Conservation (phyloP, 2,329 filamentous ascomycete species). For the Claviceps quebecensis region DNA sequence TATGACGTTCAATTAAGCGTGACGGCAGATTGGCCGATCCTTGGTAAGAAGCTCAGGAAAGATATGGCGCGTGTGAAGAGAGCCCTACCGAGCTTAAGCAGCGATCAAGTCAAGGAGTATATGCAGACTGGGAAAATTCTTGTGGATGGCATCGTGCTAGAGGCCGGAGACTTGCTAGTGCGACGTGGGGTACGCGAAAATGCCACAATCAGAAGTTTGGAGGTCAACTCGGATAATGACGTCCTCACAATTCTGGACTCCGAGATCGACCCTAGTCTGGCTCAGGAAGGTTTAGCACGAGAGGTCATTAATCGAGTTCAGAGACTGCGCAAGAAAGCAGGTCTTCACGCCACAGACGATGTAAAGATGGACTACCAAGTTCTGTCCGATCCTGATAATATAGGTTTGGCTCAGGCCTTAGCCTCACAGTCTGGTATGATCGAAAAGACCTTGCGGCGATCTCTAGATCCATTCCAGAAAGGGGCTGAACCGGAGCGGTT, state of each 20-base stretch:
- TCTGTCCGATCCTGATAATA: slow-evolving; percentile 60
- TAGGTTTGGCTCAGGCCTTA: slow-evolving; percentile 60
- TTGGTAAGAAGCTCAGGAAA: slow-evolving; percentile 96
- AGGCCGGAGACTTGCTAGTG: slow-evolving; percentile 65
- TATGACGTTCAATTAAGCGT: slow-evolving; percentile 91
- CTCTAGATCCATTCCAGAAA: slow-evolving; percentile 40
- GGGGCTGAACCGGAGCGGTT: slow-evolving; percentile 22
- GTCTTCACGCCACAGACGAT: slow-evolving; percentile 81
- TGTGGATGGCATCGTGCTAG: slow-evolving; percentile 75
- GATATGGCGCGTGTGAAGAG: slow-evolving; percentile 86
- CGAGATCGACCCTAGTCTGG: slow-evolving; percentile 69
- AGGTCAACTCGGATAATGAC: slow-evolving; percentile 79
- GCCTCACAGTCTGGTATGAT: slow-evolving; percentile 52
- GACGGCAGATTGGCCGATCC: slow-evolving; percentile 78
- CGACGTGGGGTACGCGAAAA: slow-evolving; percentile 66
- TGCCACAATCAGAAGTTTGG: slow-evolving; percentile 56
- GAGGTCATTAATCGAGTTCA: slow-evolving; percentile 93
- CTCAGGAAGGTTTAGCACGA: slow-evolving; percentile 74
- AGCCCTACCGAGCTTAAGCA: slow-evolving; percentile 65
- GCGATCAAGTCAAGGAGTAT: slow-evolving; percentile 69
- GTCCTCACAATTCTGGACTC: slow-evolving; percentile 84
- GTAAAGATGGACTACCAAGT: slow-evolving; percentile 89
- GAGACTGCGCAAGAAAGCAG: slow-evolving; percentile 83
- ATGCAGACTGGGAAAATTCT: slow-evolving; percentile 58
- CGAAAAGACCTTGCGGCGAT: slow-evolving; percentile 63